phyloP scores from a whole-genome alignment of 495 filamentous ascomycete species.

The Chaetomidium leptoderma region DNA sequence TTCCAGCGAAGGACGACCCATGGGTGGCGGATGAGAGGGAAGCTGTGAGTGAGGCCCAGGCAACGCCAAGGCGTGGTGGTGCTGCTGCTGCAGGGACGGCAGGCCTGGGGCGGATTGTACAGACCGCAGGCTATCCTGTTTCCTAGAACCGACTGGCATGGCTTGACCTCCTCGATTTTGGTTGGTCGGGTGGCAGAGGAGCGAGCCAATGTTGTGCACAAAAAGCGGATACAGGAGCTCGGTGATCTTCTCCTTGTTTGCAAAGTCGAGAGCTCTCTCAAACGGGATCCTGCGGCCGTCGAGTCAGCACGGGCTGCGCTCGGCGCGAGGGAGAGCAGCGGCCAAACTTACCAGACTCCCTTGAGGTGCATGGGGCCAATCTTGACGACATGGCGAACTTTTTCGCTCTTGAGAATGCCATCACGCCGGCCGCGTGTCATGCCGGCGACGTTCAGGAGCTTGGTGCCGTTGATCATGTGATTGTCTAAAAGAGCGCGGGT shows the following conservation, averaged over 20 bases:
- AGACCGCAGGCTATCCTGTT: conserved; percentile 54
- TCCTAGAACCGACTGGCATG: conserved; percentile 72
- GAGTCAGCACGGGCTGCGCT: conserved; percentile 8
- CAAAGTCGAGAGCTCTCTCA: conserved; percentile 92
- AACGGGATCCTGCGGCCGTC: conserved; percentile 80
- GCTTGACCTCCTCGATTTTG: conserved; percentile 74
- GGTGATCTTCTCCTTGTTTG: conserved; percentile 99
- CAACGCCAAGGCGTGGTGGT: conserved; percentile 75
- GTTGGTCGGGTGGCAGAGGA: conserved; percentile 93
- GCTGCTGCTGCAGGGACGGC: conserved; percentile 71
- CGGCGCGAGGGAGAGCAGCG: neutral
- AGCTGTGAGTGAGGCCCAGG: conserved; percentile 65
- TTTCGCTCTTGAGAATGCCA: conserved; percentile 97
- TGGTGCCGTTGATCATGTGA: conserved; percentile 98
- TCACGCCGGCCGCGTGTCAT: conserved; percentile 96
- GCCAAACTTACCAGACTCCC: conserved; percentile 80
- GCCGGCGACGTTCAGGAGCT: conserved; percentile 91
- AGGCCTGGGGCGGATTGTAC: conserved; percentile 39
- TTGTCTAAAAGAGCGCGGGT: conserved; percentile 60
- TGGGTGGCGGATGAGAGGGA: conserved; percentile 60
- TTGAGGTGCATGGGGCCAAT: conserved; percentile 99
- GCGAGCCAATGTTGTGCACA: conserved; percentile 92
- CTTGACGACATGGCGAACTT: conserved; percentile 93
- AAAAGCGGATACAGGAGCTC: conserved; percentile 93
- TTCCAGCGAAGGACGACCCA: conserved; percentile 68